Conservation (phyloP, 805 yeast genomes). For the Lipomyces yamanashiensis region DNA sequence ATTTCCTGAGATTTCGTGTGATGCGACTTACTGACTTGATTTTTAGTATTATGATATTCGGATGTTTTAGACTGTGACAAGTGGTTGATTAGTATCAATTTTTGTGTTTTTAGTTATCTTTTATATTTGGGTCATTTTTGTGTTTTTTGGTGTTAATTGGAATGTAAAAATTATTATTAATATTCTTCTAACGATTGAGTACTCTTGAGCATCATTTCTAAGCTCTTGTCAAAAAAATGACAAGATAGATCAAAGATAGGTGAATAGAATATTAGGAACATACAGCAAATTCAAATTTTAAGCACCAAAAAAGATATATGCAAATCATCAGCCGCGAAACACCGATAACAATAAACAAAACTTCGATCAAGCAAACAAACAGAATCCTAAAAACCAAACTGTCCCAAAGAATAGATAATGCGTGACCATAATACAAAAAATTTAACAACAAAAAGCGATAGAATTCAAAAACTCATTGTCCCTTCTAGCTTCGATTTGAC, state of each 20-base stretch:
- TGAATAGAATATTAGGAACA: too few relatives aligned
- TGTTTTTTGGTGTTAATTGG: background rate
- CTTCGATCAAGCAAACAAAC: background rate
- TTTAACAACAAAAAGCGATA: constrained; percentile 42
- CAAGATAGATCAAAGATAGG: too few relatives aligned
- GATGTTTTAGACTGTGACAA: constrained; percentile 15
- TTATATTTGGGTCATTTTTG: background rate
- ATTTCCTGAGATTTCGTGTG: background rate
- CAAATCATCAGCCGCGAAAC: background rate
- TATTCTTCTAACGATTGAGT: too few relatives aligned
- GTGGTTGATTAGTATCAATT: background rate
- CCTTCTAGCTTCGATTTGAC: constrained; percentile 47
- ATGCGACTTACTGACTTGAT: background rate
- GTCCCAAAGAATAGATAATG: too few relatives aligned
- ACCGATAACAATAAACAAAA: background rate
- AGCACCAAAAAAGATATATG: background rate
- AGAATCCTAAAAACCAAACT: background rate
- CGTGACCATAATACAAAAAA: background rate
- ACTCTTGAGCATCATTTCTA: background rate
- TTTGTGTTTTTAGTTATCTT: background rate
- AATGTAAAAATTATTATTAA: too few relatives aligned
- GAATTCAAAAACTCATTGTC: constrained; percentile 39
- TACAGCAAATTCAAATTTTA: background rate
- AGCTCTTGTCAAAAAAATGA: background rate
- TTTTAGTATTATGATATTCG: constrained; percentile 32